Evolutionary conservation across 2,329 filamentous ascomycete genomes (phyloP).

Genomic region (Colletotrichum spaethianum): DNA sequence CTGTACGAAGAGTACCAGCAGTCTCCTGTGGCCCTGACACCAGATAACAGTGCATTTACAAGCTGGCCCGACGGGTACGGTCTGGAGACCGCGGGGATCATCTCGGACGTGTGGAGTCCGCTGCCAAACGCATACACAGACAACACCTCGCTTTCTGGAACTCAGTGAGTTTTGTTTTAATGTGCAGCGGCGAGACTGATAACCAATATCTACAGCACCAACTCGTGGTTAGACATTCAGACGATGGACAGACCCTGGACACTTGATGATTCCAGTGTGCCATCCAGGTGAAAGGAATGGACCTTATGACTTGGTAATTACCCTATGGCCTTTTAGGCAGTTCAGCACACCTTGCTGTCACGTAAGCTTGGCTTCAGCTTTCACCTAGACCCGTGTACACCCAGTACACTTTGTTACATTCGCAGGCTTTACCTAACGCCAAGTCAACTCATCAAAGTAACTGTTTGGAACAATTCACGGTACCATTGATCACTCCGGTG

Average conservation of each 20-base stretch:
- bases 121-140: slow-evolving; percentile 10
- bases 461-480: background rate
- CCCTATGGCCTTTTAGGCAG: background rate
- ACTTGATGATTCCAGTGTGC: slow-evolving; percentile 13
- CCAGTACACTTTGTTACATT: background rate
- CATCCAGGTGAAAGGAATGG: background rate
- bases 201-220: slow-evolving; percentile 5
- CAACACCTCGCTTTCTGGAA: slow-evolving; percentile 15
- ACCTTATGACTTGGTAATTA: rapidly evolving
- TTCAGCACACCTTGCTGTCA: too few species aligned
- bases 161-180: slow-evolving; percentile 14
- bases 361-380: too few species aligned
- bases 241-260: slow-evolving; percentile 23
- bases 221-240: slow-evolving; percentile 29
- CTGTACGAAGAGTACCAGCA: slow-evolving; percentile 11
- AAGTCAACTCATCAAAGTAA: background rate
- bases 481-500: background rate
- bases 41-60: background rate
- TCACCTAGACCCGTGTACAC: too few species aligned
- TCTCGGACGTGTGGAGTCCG: slow-evolving; percentile 31
- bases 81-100: slow-evolving; percentile 11
- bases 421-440: background rate
- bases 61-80: slow-evolving; percentile 28
- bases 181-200: too few species aligned
- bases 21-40: slow-evolving; percentile 2